Percentiles rank a stretch among this genome's conserved stretches.
These are phyloP conservation scores for Emericellopsis atlantica DNA, from an alignment of 2,329 filamentous ascomycete genomes.

Conservation along the genomic window DNA sequence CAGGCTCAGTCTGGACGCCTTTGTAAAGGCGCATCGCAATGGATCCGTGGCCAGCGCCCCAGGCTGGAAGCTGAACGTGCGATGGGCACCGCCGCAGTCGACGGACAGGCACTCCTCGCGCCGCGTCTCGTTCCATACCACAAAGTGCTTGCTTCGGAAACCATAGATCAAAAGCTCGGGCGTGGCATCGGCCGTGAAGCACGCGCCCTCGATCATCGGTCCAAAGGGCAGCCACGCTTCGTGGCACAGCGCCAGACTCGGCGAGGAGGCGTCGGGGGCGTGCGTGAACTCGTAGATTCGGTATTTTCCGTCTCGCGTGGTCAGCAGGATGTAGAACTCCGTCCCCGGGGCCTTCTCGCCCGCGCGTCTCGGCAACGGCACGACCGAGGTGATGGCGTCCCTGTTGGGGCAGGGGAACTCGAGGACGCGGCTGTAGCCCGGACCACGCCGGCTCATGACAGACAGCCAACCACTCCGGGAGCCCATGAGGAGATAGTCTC, in stretches of 20 bases:
- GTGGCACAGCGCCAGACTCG: conserved; percentile 42
- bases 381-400: conserved; percentile 59
- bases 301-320: conserved; percentile 65
- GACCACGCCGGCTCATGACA: conserved; percentile 12
- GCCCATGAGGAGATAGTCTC: conserved; percentile 35
- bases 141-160: conserved; percentile 67
- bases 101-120: conserved; percentile 59
- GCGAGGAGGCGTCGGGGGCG: conserved; percentile 14
- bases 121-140: conserved; percentile 66
- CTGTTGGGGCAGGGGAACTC: conserved; percentile 26
- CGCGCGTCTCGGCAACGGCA: conserved; percentile 23
- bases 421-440: conserved; percentile 14
- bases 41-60: conserved; percentile 15
- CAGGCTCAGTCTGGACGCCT: conserved; percentile 43
- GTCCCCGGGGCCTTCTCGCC: conserved; percentile 1
- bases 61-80: conserved; percentile 50
- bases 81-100: conserved; percentile 75
- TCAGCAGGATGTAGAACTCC: conserved; percentile 45
- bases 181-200: conserved; percentile 30
- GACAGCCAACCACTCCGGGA: conserved; percentile 38
- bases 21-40: conserved; percentile 59
- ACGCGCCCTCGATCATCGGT: conserved; percentile 62
- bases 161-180: conserved; percentile 61
- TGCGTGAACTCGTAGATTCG: conserved; percentile 37
- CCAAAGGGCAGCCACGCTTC: conserved; percentile 58